A percentile compares a stretch with the other conserved stretches of the same genome.
phyloP scores from a whole-genome alignment of 495 filamentous ascomycete species.

The Penicillium daleae region DNA sequence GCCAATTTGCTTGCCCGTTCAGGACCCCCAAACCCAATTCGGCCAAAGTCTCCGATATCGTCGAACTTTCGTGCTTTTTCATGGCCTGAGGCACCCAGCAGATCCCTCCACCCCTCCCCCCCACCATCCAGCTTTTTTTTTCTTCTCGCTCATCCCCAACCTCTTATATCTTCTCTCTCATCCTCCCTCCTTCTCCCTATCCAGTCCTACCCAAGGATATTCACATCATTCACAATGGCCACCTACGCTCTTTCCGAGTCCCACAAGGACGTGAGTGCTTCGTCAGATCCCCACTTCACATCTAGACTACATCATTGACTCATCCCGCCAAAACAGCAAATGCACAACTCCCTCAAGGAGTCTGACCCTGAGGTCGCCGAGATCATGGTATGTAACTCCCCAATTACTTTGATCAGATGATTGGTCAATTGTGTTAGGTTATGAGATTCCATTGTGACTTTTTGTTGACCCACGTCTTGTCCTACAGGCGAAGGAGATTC shows the following conservation, averaged over 20 bases:
- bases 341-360: conserved; percentile 83
- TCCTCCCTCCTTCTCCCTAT: conserved; percentile 16
- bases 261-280: conserved; percentile 79
- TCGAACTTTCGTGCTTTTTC: conserved; percentile 1
- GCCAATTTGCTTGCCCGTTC: background rate
- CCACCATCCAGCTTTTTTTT: conserved; percentile 29
- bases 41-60: conserved; percentile 37
- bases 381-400: conserved; percentile 84
- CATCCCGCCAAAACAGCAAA: conserved; percentile 65
- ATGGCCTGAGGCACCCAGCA: conserved; percentile 30
- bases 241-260: conserved; percentile 85
- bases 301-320: conserved; percentile 50
- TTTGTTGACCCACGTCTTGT: conserved; percentile 12
- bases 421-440: background rate
- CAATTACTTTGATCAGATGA: conserved; percentile 1
- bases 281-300: conserved; percentile 3
- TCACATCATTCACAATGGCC: conserved; percentile 48
- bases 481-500: conserved; percentile 82
- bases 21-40: conserved; percentile 24
- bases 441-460: background rate
- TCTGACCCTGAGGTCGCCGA: conserved; percentile 88
- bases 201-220: conserved; percentile 18
- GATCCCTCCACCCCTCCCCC: conserved; percentile 31
- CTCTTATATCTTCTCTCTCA: conserved; percentile 13
- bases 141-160: conserved; percentile 18